A percentile compares a stretch with the other conserved stretches of the same genome.
phyloP scores from a whole-genome alignment of 2,329 filamentous ascomycete genomes.

The Ophiostoma novo-ulmi region DNA sequence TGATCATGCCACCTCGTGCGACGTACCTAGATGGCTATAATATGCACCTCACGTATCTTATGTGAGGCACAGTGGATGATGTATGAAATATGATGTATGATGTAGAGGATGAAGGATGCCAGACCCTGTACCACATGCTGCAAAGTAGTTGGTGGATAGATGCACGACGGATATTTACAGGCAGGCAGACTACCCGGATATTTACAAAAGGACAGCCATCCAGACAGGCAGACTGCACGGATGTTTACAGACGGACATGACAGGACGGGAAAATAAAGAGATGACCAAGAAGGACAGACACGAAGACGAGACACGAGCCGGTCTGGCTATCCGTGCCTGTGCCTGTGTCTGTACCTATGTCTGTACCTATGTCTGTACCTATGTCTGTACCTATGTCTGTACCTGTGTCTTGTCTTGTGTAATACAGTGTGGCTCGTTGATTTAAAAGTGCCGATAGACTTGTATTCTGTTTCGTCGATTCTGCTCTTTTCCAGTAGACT shows the following conservation, averaged over 20 bases:
- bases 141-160: slow-evolving; percentile 2
- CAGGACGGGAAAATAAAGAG: slow-evolving; percentile 2
- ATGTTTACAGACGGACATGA: neutral
- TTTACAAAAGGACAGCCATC: neutral
- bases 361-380: neutral
- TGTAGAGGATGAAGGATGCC: neutral
- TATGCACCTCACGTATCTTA: no score
- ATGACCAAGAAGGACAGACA: neutral
- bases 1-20: neutral
- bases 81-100: neutral
- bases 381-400: neutral
- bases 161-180: neutral
- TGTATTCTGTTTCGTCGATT: neutral
- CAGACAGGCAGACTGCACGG: neutral
- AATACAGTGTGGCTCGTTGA: neutral
- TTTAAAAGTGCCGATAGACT: neutral
- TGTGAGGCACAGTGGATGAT: no score
- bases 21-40: neutral
- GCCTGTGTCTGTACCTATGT: neutral
- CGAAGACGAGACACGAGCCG: neutral
- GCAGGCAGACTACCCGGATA: neutral
- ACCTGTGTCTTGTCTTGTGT: neutral
- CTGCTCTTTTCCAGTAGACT: no score
- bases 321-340: neutral
- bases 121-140: neutral